Percentiles rank a stretch among this genome's conserved stretches.
These are phyloP conservation scores for Viola odorata DNA, from an alignment of 345 rosid species.

Conservation along the genomic window DNA sequence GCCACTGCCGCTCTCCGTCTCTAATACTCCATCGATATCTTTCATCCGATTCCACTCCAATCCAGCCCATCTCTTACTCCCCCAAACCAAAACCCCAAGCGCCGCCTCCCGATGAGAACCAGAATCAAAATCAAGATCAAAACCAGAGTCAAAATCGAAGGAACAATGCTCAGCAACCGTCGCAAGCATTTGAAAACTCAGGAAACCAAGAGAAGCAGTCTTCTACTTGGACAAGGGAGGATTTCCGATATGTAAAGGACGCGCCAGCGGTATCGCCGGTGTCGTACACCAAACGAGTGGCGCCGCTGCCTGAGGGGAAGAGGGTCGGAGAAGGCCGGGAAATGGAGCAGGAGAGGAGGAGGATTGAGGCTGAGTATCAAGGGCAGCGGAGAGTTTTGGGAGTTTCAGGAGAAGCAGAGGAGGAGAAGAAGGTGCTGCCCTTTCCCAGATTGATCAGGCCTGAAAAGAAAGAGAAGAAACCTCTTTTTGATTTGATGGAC, in stretches of 20 bases:
- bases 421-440: slow-evolving; percentile 45
- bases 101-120: not conserved
- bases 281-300: slow-evolving; percentile 66
- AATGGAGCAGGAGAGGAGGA: slow-evolving; percentile 34
- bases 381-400: slow-evolving; percentile 31
- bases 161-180: not conserved
- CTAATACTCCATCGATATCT: not conserved
- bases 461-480: slow-evolving; percentile 50
- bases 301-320: slow-evolving; percentile 81
- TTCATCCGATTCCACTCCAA: not conserved
- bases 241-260: slow-evolving; percentile 66
- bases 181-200: not conserved
- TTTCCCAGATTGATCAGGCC: slow-evolving; percentile 61
- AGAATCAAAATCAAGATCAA: not conserved
- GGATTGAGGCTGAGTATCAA: slow-evolving; percentile 31
- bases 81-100: not conserved
- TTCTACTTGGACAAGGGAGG: slow-evolving; percentile 56
- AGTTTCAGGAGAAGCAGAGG: slow-evolving; percentile 27
- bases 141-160: not conserved
- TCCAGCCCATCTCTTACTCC: not conserved
- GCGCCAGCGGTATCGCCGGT: slow-evolving; percentile 49
- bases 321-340: slow-evolving; percentile 23
- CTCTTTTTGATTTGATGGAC: slow-evolving; percentile 68
- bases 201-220: not conserved
- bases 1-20: not conserved